Conservation (phyloP, 257 asterid genomes). For the Vinca minor region DNA sequence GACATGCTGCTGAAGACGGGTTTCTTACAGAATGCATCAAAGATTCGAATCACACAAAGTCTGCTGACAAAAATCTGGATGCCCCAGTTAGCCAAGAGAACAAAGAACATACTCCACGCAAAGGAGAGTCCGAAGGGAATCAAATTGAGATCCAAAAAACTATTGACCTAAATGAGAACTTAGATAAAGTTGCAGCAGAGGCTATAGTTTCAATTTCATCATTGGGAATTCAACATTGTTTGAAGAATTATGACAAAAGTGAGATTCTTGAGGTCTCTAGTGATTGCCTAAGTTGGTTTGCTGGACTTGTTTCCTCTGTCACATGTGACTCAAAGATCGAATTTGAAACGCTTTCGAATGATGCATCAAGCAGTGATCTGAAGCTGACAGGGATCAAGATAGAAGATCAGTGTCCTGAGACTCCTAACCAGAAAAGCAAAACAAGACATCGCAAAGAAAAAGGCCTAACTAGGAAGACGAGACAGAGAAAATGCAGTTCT, state of each 20-base stretch:
- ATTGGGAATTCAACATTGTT: constrained; percentile 10
- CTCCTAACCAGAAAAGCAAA: constrained; percentile 15
- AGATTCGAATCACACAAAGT: constrained; percentile 21
- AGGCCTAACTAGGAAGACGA: constrained; percentile 23
- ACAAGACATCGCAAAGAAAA: constrained; percentile 14
- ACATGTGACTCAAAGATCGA: constrained; percentile 22
- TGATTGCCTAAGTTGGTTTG: constrained; percentile 42
- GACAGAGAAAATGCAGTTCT: constrained; percentile 19
- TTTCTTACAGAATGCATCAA: constrained; percentile 15
- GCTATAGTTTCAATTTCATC: constrained; percentile 34
- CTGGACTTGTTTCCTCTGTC: constrained; percentile 43
- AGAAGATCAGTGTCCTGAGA: constrained; percentile 9
- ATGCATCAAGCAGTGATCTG: constrained; percentile 14
- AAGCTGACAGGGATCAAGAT: constrained; percentile 8
- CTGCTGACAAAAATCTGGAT: too few species aligned
- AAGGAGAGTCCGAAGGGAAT: too few species aligned
- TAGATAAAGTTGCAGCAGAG: constrained; percentile 48
- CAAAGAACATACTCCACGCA: too few species aligned
- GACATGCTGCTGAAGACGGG: constrained; percentile 6
- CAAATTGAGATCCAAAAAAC: constrained; percentile 15
- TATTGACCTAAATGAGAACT: constrained; percentile 17
- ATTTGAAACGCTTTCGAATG: constrained; percentile 7
- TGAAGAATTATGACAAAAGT: constrained; percentile 6
- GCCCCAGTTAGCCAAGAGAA: too few species aligned
- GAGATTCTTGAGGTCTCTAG: constrained; percentile 13